Evolutionary conservation across 192 early-diverging fungal genomes (phyloP).

Genomic region (Coemansia sp.): DNA sequence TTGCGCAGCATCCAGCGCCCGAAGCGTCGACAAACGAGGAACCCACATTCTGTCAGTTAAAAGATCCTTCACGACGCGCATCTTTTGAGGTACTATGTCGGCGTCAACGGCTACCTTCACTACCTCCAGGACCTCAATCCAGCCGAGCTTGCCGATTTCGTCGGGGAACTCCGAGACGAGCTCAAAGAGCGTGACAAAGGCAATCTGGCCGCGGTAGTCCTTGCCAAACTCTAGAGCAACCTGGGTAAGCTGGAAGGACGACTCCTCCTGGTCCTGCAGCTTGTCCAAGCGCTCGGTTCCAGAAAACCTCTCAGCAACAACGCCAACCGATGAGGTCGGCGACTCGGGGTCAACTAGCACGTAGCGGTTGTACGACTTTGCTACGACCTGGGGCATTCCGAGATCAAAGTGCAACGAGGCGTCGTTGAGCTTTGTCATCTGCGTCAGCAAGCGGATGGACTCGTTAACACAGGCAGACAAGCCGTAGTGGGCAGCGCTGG

Average conservation of each 20-base stretch:
- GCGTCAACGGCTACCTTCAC: conserved; percentile 51
- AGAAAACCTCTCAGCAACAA: conserved; percentile 31
- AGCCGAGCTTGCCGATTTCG: conserved; percentile 64
- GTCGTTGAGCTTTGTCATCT: conserved; percentile 68
- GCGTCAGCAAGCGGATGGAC: conserved; percentile 68
- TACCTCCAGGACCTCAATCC: conserved; percentile 67
- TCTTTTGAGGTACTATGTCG: conserved; percentile 30
- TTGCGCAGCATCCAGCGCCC: conserved; percentile 32
- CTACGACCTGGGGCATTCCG: conserved; percentile 23
- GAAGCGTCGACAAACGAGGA: conserved; percentile 38
- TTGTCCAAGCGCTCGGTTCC: conserved; percentile 28
- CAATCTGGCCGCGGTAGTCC: conserved; percentile 87
- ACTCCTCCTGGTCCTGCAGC: conserved; percentile 36
- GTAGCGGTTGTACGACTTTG: conserved; percentile 33
- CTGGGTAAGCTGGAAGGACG: conserved; percentile 56
- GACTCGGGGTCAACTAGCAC: conserved; percentile 33
- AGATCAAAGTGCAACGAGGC: conserved; percentile 19
- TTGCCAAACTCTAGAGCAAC: conserved; percentile 82
- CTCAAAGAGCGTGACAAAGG: conserved; percentile 82
- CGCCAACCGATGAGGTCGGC: conserved; percentile 31
- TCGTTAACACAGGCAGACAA: conserved; percentile 78
- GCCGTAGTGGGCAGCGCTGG: conserved; percentile 61
- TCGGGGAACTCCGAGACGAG: conserved; percentile 53
- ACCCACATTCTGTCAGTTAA: conserved; percentile 30
- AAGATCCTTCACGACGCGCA: conserved; percentile 16